Percentiles rank a stretch among this genome's conserved stretches.
Conservation (phyloP, 805 yeast genomes). For the Ogataea ramenticola region DNA sequence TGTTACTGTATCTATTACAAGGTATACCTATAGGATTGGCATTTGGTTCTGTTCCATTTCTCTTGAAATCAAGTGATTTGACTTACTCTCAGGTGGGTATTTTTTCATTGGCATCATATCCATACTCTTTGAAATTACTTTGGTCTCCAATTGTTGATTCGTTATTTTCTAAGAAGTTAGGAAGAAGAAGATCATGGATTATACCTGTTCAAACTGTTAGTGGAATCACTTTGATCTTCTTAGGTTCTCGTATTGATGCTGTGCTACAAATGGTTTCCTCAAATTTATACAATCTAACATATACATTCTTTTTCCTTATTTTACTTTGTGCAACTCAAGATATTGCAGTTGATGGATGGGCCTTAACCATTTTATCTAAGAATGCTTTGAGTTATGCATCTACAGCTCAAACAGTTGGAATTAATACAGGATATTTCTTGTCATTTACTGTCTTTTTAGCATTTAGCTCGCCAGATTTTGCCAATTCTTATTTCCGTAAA, state of each 20-base stretch:
- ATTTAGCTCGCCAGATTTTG: conserved; percentile 85
- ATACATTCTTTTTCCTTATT: conserved; percentile 68
- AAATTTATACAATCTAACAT: conserved; percentile 52
- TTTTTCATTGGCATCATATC: conserved; percentile 88
- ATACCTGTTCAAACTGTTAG: conserved; percentile 85
- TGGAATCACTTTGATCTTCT: conserved; percentile 53
- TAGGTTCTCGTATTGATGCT: conserved; percentile 54
- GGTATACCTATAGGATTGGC: conserved; percentile 98
- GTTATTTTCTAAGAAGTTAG: conserved; percentile 54
- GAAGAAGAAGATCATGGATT: conserved; percentile 90
- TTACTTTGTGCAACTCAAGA: conserved; percentile 95
- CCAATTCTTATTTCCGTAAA: conserved; percentile 71
- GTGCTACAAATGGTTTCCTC: conserved; percentile 43
- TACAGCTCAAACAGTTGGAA: conserved; percentile 94
- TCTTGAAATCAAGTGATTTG: conserved; percentile 67
- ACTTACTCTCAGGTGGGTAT: conserved; percentile 86
- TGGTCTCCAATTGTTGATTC: conserved; percentile 98
- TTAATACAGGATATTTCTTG: conserved; percentile 86
- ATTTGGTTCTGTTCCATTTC: conserved; percentile 88
- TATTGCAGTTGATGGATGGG: conserved; percentile 99
- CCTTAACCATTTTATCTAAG: conserved; percentile 75
- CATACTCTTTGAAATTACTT: conserved; percentile 82
- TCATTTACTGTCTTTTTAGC: conserved; percentile 90
- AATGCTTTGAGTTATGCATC: conserved; percentile 84
- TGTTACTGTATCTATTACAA: conserved; percentile 74